These are phyloP conservation scores for Thelonectria olida DNA, from an alignment of 2,329 filamentous ascomycete species.

Conservation along the genomic window DNA sequence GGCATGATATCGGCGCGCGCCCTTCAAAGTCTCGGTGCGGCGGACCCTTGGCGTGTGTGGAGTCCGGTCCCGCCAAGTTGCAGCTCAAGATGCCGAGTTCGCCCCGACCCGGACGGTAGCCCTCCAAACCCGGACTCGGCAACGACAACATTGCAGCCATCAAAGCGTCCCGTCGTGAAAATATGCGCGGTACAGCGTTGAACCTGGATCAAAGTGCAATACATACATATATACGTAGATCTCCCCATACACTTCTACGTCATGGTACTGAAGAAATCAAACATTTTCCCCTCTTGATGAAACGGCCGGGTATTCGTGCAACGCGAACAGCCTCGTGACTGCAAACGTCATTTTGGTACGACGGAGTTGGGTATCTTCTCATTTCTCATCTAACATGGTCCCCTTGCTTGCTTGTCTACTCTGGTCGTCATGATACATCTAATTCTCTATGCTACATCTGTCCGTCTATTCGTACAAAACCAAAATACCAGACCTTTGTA, in stretches of 20 bases:
- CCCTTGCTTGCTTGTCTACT: constrained; percentile 8
- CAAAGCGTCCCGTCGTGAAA: too few species aligned
- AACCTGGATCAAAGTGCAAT: too few species aligned
- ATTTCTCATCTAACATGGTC: not conserved
- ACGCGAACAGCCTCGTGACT: too few species aligned
- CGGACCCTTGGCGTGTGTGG: too few species aligned
- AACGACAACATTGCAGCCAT: not conserved
- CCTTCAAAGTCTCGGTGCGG: too few species aligned
- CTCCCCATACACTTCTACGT: too few species aligned
- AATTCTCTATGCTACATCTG: constrained; percentile 14
- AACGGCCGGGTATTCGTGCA: too few species aligned
- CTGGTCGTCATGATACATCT: constrained; percentile 17
- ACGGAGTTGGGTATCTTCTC: constrained; percentile 16
- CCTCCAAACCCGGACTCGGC: not conserved
- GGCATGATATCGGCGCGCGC: too few species aligned
- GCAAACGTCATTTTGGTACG: not conserved
- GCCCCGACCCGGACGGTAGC: not conserved
- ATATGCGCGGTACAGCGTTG: too few species aligned
- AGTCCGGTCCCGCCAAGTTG: not conserved
- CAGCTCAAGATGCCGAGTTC: not conserved
- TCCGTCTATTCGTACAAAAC: constrained; percentile 4
- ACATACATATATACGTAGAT: too few species aligned
- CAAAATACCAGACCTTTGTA: not conserved
- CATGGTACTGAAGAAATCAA: too few species aligned
- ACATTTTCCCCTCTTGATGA: too few species aligned